These are phyloP conservation scores for Litsea cubeba DNA, from an alignment of 164 flowering plant genomes.

Conservation along the genomic window DNA sequence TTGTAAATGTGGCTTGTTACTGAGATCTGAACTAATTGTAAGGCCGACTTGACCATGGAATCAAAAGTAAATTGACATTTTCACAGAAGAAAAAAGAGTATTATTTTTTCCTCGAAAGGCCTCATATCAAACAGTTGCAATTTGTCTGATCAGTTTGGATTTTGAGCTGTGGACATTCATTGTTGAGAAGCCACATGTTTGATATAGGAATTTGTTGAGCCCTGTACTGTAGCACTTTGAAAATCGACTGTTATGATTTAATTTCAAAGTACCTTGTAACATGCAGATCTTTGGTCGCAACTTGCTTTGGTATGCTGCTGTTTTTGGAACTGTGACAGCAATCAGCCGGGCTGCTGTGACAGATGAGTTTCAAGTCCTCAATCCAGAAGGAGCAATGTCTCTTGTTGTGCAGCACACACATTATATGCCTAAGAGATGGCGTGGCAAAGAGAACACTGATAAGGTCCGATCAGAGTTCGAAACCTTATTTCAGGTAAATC, in stretches of 20 bases:
- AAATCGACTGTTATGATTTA: background rate
- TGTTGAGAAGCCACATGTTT: background rate
- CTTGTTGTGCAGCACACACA: constrained; percentile 86
- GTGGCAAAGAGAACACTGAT: constrained; percentile 83
- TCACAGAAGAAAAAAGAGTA: background rate
- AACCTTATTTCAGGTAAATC: constrained; percentile 81
- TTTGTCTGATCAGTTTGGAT: background rate
- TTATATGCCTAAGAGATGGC: constrained; percentile 97
- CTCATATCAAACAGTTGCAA: background rate
- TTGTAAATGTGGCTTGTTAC: too few species aligned
- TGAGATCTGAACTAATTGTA: too few species aligned
- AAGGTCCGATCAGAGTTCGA: constrained; percentile 76
- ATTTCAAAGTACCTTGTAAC: background rate
- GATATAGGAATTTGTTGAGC: background rate
- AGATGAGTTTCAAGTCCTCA: constrained; percentile 84
- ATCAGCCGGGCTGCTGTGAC: constrained; percentile 77
- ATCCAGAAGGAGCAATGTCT: constrained; percentile 90
- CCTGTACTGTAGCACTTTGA: background rate
- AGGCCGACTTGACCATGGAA: too few species aligned
- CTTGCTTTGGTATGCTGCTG: constrained; percentile 95
- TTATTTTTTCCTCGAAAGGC: background rate
- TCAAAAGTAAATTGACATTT: too few species aligned
- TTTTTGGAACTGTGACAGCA: constrained; percentile 94
- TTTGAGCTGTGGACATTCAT: too few species aligned
- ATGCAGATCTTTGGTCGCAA: constrained; percentile 95